Evolutionary conservation across 192 early-diverging fungal genomes (phyloP).

Genomic region (Coemansia sp.): DNA sequence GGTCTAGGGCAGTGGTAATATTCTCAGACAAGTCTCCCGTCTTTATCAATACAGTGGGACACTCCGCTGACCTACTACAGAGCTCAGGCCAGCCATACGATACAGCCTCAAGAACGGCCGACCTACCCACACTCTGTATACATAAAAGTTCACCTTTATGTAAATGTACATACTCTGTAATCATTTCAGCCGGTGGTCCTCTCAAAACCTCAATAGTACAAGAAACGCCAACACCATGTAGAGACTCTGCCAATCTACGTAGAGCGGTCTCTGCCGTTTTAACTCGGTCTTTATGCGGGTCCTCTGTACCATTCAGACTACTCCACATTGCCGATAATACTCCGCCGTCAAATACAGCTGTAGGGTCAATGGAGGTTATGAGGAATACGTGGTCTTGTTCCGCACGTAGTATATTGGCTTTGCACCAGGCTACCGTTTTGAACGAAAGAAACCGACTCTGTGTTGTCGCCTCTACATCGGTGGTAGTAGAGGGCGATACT

Average conservation of each 20-base stretch:
- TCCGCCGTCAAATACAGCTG: not conserved
- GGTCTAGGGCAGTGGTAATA: slow-evolving; percentile 41
- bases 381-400: slow-evolving; percentile 51
- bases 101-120: slow-evolving; percentile 7
- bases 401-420: slow-evolving; percentile 42
- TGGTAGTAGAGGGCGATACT: slow-evolving; percentile 10
- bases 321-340: slow-evolving; percentile 31
- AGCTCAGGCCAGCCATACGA: slow-evolving; percentile 42
- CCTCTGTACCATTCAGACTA: slow-evolving; percentile 27
- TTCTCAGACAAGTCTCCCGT: slow-evolving; percentile 34
- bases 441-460: slow-evolving; percentile 27
- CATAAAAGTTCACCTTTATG: slow-evolving; percentile 40
- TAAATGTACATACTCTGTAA: slow-evolving; percentile 27
- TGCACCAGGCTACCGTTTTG: slow-evolving; percentile 52
- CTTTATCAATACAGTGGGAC: slow-evolving; percentile 43
- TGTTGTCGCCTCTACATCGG: slow-evolving; percentile 1
- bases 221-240: slow-evolving; percentile 22
- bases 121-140: slow-evolving; percentile 28
- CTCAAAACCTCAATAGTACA: slow-evolving; percentile 26
- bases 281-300: slow-evolving; percentile 13
- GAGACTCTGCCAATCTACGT: slow-evolving; percentile 9
- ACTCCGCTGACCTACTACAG: slow-evolving; percentile 23
- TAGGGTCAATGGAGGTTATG: slow-evolving; percentile 26
- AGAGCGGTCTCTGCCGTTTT: slow-evolving; percentile 25
- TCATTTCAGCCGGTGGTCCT: slow-evolving; percentile 12